Base-by-base conservation (phyloP, 148 eudicot genomes). In the Persicaria maculosa region DNA sequence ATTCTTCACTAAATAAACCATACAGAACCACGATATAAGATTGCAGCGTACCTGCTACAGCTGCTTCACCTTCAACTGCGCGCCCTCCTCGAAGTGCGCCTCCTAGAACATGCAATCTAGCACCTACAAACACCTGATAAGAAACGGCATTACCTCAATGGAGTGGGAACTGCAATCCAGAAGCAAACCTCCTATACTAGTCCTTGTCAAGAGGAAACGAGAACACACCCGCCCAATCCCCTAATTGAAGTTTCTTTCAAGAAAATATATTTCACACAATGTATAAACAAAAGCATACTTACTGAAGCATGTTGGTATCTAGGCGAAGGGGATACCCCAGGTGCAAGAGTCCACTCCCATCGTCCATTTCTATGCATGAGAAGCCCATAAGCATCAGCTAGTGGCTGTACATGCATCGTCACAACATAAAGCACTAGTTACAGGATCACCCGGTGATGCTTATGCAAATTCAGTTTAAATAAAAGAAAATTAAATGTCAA, bases 341-440 rank as follows among this genome's bases (percentile, higher is more conserved):
- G 98, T 69, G 98, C 98, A 80, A 90, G 97, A 79, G 98, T 95
- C 98, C 98, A 95, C 83, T 95, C 98, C 98, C 97, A 95, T 82
- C 87, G 96, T 72, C 98, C 98, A 78, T 87, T 95, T 75, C 93
- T 85, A 85, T 95, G 98, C 98, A 95, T 92, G 74, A 95, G 93
- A 78, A 95, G 83, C 68, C 98, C 98, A 77, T 92, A 95, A 70
- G 98, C 98, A 90, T 95, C 98, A 31, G 91, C 90, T 74, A 95
- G 76, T 47, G 98, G 96, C 98, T 95, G 89, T 47, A 85, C 47
- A 81, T 55, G 79, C 71, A 82, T 50, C 80, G 67, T 78, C 40
- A 59, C 57, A 80, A 76, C 72, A 58, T 10, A 14, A 81, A 45
- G 50, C 68, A 25, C 12, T 25, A 22, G 44, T 25, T 10, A 31